These are phyloP conservation scores for Lactuca sativa DNA, from an alignment of 129 eudicot species.

Conservation along the genomic window DNA sequence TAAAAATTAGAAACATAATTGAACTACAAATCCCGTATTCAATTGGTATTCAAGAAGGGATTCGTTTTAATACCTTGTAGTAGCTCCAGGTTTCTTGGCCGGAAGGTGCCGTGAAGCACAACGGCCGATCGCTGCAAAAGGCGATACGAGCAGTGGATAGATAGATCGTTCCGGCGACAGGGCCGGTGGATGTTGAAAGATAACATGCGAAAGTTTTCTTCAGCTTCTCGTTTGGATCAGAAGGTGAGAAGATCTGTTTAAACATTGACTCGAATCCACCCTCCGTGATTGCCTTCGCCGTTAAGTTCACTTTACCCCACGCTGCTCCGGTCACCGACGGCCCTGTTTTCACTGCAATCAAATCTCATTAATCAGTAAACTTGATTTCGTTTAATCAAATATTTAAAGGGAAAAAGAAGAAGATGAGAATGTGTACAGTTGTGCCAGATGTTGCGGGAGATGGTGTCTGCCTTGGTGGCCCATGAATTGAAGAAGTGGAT, in stretches of 20 bases:
- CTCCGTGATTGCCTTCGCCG: conserved; percentile 69
- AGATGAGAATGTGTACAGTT: conserved; percentile 40
- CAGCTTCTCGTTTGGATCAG: conserved; percentile 60
- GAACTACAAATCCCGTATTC: not conserved
- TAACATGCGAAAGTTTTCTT: conserved; percentile 82
- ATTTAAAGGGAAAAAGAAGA: not conserved
- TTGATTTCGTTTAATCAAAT: not conserved
- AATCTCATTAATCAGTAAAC: not conserved
- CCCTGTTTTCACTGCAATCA: conserved; percentile 74
- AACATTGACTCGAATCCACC: conserved; percentile 76
- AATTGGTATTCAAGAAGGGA: not conserved
- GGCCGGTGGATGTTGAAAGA: conserved; percentile 80
- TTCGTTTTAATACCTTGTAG: conserved; percentile 56
- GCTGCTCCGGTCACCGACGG: conserved; percentile 80
- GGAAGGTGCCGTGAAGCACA: conserved; percentile 71
- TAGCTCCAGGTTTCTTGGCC: conserved; percentile 78
- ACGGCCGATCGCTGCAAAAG: conserved; percentile 83
- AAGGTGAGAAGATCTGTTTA: conserved; percentile 57
- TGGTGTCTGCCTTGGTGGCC: conserved; percentile 62
- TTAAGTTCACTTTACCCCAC: conserved; percentile 72
- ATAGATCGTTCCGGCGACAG: conserved; percentile 86
- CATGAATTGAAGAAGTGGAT: conserved; percentile 66
- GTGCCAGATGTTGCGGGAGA: conserved; percentile 72
- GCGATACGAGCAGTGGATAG: conserved; percentile 65
- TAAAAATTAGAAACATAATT: not conserved